A percentile compares a stretch with the other conserved stretches of the same genome.
Evolutionary conservation across 2,329 filamentous ascomycete genomes (phyloP).

Genomic region (Ophiostoma pallidulum): DNA sequence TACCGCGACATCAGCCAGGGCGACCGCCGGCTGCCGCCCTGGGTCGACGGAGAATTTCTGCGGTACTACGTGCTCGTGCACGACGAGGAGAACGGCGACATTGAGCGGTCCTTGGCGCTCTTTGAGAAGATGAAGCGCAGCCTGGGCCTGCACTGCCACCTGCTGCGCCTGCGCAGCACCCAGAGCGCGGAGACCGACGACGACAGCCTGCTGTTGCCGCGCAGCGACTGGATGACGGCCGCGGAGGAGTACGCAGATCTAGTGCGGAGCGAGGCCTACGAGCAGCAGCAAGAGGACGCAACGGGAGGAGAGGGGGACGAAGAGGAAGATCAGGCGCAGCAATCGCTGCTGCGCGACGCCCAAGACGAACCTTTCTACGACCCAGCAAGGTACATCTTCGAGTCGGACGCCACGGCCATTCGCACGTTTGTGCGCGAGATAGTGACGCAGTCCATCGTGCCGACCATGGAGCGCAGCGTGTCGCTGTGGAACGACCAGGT

Average conservation of each 20-base stretch:
- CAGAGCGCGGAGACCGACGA: constrained; percentile 85
- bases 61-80: constrained; percentile 95
- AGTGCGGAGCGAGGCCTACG: constrained; percentile 42
- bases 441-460: constrained; percentile 87
- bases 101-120: constrained; percentile 74
- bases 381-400: constrained; percentile 71
- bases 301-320: background rate
- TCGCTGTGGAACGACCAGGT: constrained; percentile 96
- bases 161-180: constrained; percentile 74
- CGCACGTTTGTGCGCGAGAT: constrained; percentile 87
- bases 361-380: constrained; percentile 59
- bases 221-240: constrained; percentile 82
- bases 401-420: constrained; percentile 83
- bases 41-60: constrained; percentile 86
- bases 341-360: constrained; percentile 35
- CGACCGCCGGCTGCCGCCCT: constrained; percentile 62
- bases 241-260: constrained; percentile 74
- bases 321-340: background rate
- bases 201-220: constrained; percentile 72
- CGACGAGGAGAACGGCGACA: constrained; percentile 92
- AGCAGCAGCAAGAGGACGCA: constrained; percentile 58
- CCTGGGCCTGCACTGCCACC: constrained; percentile 88
- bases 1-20: constrained; percentile 80
- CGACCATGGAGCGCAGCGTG: constrained; percentile 89
- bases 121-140: constrained; percentile 99